Percentiles rank a stretch among this genome's conserved stretches.
These are phyloP conservation scores for Metschnikowia colocasiae DNA, from an alignment of 805 yeast species.

Conservation along the genomic window DNA sequence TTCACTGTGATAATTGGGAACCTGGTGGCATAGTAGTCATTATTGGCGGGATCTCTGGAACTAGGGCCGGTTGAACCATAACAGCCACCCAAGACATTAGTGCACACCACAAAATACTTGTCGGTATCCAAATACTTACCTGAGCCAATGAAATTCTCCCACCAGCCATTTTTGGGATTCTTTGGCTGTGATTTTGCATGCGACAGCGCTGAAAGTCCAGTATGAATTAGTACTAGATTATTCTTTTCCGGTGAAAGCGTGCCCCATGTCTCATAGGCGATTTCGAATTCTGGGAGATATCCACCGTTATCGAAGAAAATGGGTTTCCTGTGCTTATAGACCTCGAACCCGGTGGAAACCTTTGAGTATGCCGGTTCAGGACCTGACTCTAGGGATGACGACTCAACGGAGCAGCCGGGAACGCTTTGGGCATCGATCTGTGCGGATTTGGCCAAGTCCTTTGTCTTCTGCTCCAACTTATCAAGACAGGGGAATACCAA, in stretches of 20 bases:
- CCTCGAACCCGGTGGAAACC: slow-evolving; percentile 63
- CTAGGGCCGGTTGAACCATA: slow-evolving; percentile 95
- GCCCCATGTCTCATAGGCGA: slow-evolving; percentile 97
- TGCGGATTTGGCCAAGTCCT: slow-evolving; percentile 25
- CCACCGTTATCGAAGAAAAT: slow-evolving; percentile 82
- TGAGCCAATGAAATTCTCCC: slow-evolving; percentile 93
- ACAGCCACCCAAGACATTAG: slow-evolving; percentile 92
- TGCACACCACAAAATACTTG: slow-evolving; percentile 78
- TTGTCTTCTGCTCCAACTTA: slow-evolving; percentile 57
- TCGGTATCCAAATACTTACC: slow-evolving; percentile 75
- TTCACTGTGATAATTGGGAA: slow-evolving; percentile 83
- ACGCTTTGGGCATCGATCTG: slow-evolving; percentile 10
- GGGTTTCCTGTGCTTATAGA: slow-evolving; percentile 53
- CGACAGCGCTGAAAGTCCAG: slow-evolving; percentile 90
- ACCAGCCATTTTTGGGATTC: slow-evolving; percentile 82
- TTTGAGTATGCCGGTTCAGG: slow-evolving; percentile 84
- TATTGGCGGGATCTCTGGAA: slow-evolving; percentile 66
- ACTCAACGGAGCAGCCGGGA: not conserved
- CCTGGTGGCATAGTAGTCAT: slow-evolving; percentile 70
- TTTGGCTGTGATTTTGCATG: slow-evolving; percentile 80
- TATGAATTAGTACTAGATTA: slow-evolving; percentile 78
- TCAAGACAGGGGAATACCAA: slow-evolving; percentile 85
- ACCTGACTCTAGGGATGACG: slow-evolving; percentile 52
- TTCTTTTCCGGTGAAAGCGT: slow-evolving; percentile 54
- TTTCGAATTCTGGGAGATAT: slow-evolving; percentile 61